Conservation (phyloP, 1,284 basidiomycete species). For the Trametes pubescens region DNA sequence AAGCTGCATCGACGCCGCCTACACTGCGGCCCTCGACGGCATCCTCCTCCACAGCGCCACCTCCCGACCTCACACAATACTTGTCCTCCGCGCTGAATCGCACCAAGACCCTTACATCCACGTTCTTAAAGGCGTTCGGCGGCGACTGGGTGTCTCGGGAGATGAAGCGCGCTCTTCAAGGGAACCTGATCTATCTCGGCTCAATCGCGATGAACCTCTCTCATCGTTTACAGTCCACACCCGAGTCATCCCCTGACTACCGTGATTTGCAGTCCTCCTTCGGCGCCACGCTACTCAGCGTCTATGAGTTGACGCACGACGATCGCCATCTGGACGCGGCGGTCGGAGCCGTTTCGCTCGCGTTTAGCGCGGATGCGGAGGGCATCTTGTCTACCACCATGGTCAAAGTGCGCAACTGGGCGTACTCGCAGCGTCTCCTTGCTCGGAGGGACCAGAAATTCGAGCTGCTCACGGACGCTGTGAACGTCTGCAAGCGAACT, state of each 20-base stretch:
- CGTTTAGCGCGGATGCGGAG: not conserved
- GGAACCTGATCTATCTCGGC: conserved; percentile 8
- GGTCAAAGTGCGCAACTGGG: conserved; percentile 10
- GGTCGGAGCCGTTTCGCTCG: conserved; percentile 2
- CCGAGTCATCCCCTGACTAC: not conserved
- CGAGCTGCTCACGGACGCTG: not conserved
- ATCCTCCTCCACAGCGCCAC: not conserved
- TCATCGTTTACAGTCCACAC: not conserved
- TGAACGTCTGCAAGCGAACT: not conserved
- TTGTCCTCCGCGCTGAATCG: not conserved
- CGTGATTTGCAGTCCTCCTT: conserved; percentile 5
- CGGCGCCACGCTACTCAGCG: conserved; percentile 2
- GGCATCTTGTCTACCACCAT: not conserved
- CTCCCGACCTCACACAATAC: not conserved
- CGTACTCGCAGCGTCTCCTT: conserved; percentile 13
- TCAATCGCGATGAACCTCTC: not conserved
- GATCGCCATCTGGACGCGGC: not conserved
- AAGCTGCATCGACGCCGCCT: not conserved
- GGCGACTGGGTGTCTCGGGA: conserved; percentile 4
- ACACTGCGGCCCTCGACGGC: not conserved
- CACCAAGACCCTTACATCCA: not conserved
- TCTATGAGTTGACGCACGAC: conserved; percentile 9
- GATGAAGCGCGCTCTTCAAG: conserved; percentile 4
- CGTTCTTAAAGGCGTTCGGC: not conserved
- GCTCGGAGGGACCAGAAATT: conserved; percentile 1